A percentile compares a stretch with the other conserved stretches of the same genome.
Conservation (phyloP, 352 stramenopile species). For the Phytophthora sp. region DNA sequence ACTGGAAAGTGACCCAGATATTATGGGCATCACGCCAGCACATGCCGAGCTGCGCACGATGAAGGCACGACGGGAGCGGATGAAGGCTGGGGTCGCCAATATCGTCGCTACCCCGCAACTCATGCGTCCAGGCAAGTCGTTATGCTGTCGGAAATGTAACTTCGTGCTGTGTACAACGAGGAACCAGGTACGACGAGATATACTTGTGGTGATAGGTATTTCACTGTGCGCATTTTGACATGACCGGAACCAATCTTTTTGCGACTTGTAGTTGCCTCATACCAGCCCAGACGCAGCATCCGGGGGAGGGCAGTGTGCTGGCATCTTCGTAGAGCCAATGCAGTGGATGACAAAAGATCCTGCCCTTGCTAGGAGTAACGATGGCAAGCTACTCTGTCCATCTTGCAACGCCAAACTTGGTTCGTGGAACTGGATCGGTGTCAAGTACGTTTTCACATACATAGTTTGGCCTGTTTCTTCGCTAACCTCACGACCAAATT, state of each 20-base stretch:
- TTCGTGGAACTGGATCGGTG: conserved; percentile 78
- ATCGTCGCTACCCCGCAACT: conserved; percentile 37
- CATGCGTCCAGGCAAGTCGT: conserved; percentile 13
- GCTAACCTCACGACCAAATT: neutral
- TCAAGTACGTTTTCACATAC: too few relatives aligned
- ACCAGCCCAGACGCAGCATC: conserved; percentile 2
- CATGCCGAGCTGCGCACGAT: conserved; percentile 72
- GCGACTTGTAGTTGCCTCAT: conserved; percentile 35
- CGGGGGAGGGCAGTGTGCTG: conserved; percentile 13
- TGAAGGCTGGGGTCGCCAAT: conserved; percentile 29
- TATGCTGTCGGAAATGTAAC: conserved; percentile 70
- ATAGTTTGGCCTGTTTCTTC: too few relatives aligned
- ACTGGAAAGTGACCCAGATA: conserved; percentile 52
- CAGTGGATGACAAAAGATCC: conserved; percentile 58
- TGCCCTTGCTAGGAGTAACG: conserved; percentile 38
- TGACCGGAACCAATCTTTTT: too few relatives aligned
- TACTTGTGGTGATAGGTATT: too few relatives aligned
- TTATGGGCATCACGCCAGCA: conserved; percentile 51
- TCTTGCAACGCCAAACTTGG: conserved; percentile 76
- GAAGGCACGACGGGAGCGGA: conserved; percentile 41
- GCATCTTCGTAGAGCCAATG: conserved; percentile 70
- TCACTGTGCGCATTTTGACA: too few relatives aligned
- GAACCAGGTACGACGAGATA: conserved; percentile 52
- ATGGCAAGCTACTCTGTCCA: conserved; percentile 72
- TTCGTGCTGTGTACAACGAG: conserved; percentile 50